Evolutionary conservation across 1,284 basidiomycete species (phyloP).

Genomic region (Rugosomyces carneus): DNA sequence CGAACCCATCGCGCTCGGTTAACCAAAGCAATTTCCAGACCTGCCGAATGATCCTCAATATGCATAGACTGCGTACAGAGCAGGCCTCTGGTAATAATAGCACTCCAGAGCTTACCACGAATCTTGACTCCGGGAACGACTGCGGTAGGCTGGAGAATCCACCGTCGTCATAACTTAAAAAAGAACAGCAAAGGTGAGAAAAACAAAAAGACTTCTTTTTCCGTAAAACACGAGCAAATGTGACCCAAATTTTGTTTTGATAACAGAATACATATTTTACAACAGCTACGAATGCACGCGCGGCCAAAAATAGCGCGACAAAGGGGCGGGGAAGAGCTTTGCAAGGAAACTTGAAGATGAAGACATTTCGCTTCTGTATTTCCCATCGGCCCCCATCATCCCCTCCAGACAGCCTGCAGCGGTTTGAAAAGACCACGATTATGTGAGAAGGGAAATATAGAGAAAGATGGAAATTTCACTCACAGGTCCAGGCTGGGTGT

Average conservation of each 20-base stretch:
- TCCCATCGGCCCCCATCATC: constrained; percentile 1
- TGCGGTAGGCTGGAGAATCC: background rate
- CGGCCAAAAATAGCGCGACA: too few relatives aligned
- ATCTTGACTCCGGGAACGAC: background rate
- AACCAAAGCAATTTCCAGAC: too few relatives aligned
- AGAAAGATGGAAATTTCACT: background rate
- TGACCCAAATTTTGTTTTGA: too few relatives aligned
- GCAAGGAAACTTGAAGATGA: too few relatives aligned
- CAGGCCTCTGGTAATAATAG: background rate
- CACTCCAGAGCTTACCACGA: background rate
- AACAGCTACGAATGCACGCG: background rate
- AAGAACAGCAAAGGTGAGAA: too few relatives aligned
- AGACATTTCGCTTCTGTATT: too few relatives aligned
- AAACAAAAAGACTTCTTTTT: background rate
- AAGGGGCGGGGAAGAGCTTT: too few relatives aligned
- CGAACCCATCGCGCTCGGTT: too few relatives aligned
- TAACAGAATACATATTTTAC: background rate
- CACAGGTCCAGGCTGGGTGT: constrained; percentile 8
- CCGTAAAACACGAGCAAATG: background rate
- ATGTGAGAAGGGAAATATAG: background rate
- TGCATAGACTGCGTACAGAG: constrained; percentile 3
- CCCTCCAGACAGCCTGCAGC: constrained; percentile 8
- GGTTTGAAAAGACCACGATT: background rate
- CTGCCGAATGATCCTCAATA: constrained; percentile 10
- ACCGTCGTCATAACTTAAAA: background rate